phyloP scores from a whole-genome alignment of 176 grass and related monocot genomes.

The Dendrocalamus sinicus region DNA sequence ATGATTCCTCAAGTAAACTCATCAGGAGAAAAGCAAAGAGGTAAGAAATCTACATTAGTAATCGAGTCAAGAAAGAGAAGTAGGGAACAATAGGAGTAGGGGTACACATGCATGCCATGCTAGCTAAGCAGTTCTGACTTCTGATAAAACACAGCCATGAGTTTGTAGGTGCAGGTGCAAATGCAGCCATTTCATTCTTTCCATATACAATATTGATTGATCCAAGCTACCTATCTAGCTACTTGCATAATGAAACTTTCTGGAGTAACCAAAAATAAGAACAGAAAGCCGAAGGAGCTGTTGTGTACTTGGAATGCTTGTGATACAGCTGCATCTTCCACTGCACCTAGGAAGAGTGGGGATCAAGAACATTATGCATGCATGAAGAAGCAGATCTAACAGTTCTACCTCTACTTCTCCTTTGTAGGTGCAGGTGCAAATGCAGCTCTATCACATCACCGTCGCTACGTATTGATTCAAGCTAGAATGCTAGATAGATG shows the following conservation, averaged over 20 bases:
- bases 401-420: not conserved
- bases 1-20: not conserved
- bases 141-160: not conserved
- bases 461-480: not conserved
- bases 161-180: slow-evolving; percentile 11
- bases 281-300: not conserved
- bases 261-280: too few species aligned
- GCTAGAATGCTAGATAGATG: not conserved
- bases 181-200: slow-evolving; percentile 3
- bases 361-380: not conserved
- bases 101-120: not conserved
- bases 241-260: not conserved
- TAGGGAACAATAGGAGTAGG: not conserved
- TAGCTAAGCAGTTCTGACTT: not conserved
- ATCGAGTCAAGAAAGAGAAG: not conserved
- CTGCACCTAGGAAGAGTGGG: slow-evolving; percentile 43
- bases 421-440: slow-evolving; percentile 51
- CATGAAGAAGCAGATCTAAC: not conserved
- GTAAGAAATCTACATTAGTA: not conserved
- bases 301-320: not conserved
- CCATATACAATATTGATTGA: not conserved
- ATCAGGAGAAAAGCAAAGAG: not conserved
- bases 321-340: slow-evolving; percentile 37
- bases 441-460: slow-evolving; percentile 42
- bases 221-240: not conserved